Base-by-base conservation (phyloP, 2,329 filamentous ascomycete genomes). In the Neopestalotiopsis clavispora region DNA sequence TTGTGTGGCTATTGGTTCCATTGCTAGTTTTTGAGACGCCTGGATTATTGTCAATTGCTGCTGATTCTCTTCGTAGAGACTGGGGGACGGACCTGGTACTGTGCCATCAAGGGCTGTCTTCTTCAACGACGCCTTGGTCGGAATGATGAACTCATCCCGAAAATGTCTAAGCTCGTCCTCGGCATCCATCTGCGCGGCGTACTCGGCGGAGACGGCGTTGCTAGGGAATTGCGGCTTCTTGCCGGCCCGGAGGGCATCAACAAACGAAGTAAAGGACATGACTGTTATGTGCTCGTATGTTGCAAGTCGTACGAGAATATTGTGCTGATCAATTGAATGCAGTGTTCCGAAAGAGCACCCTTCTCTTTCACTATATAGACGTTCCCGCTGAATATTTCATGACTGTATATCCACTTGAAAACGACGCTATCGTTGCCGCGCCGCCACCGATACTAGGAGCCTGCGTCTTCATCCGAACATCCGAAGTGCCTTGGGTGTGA, bases 101-200 rank as follows among this genome's bases (percentile, higher is more conserved):
- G 73, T 77, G 23, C 83, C 84, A 20, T 84, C 79, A 10, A 93
- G 79, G 0, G 85, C 88, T 71, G 84, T 91, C 72, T 91, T 87
- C 77, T 87, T 90, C 60, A 96, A 80, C 56, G 94, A 93, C 10
- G 83, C 84, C 78, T 90, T 93, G 3, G 91, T 92, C 0, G 94
- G 94, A 60, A 97, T 90, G 62, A 92, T 86, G 78, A 95, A 97
- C 73, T 95, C 87, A 30, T 89, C 81, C 40, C 93, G 87, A 67
- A 93, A 85, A 68, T 84, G 81, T 17, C 81, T 80, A 52, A 94
- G 78, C n/a, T 84, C 80, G 75, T 94, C 91, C 73, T 88, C 82
- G 0, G 81, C 79, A 78, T 94, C 91, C 5, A 92, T 83, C 32
- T 80, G 72, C 70, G 77, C 77, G 1, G 87, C 87, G 76, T 84